Evolutionary conservation across 1,139 yeast species (phyloP).

Genomic region (Hyphopichia fennica): DNA sequence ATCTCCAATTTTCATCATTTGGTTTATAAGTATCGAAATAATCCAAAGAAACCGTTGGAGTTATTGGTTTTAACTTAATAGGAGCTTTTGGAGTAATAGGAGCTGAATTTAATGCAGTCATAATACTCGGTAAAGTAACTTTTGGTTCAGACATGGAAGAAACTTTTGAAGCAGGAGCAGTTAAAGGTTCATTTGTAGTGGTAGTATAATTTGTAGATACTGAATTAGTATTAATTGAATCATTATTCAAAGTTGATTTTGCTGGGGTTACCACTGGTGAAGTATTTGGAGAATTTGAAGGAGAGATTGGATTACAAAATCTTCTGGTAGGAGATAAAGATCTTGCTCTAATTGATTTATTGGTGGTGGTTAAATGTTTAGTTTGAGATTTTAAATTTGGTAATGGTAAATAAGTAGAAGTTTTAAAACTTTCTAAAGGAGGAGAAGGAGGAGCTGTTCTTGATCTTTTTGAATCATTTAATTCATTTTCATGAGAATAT

Average conservation of each 20-base stretch:
- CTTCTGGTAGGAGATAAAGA: constrained; percentile 36
- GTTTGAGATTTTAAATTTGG: constrained; percentile 2
- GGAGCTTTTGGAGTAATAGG: constrained; percentile 26
- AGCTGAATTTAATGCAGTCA: constrained; percentile 32
- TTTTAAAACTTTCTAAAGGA: constrained; percentile 19
- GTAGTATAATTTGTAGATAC: background rate
- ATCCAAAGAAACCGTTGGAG: constrained; percentile 47
- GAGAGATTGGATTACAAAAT: constrained; percentile 29
- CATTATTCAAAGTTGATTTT: constrained; percentile 3
- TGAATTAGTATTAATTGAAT: constrained; percentile 1
- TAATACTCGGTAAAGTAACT: constrained; percentile 41
- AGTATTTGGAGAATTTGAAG: constrained; percentile 30
- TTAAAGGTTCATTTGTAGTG: background rate
- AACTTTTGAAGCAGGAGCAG: constrained; percentile 1
- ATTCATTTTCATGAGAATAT: constrained; percentile 4
- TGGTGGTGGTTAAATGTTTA: constrained; percentile 4
- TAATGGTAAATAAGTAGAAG: constrained; percentile 4
- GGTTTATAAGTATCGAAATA: constrained; percentile 51
- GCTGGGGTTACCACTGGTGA: constrained; percentile 19
- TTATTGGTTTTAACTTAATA: constrained; percentile 31
- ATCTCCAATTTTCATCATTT: constrained; percentile 49
- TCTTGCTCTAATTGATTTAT: constrained; percentile 22
- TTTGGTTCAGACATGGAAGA: constrained; percentile 7
- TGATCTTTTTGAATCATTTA: constrained; percentile 32
- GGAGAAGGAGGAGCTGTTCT: constrained; percentile 56